Evolutionary conservation across 2,329 filamentous ascomycete species (phyloP), one percentile per base, ranked within the genome.

Genomic region (Didymella arachidicola): DNA sequence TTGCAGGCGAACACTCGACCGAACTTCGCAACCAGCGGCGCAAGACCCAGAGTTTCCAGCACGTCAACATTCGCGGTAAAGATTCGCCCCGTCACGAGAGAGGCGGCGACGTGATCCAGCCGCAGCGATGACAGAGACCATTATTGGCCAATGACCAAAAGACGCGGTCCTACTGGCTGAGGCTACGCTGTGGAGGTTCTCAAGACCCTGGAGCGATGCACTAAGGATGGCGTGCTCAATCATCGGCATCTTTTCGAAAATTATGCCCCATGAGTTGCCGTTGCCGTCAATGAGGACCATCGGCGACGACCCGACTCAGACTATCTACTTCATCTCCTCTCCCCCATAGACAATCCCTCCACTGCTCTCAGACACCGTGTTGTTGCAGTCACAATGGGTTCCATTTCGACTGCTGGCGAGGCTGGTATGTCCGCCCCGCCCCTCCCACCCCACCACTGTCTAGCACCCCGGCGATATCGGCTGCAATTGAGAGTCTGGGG

Each of bases 321-420:
- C 45, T 7, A 42, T 59, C 36, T 69, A 68, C 64, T 64, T 67
- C 57, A 53, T 56, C 59, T 57, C 43, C 44, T 52, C 60, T 53
- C 59, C 56, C 59, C 53, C 63, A 57, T 63, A 62, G 56, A 62
- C 61, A 51, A 58, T 60, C 62, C 57, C 59, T 47, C 55, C 60
- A 64, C 61, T 63, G 59, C 59, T 57, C 41, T 62, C 62, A 61
- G 53, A 65, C 65, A 66, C 56, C 64, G 57, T 60, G 49, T 54
- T 54, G 56, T 51, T 46, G 57, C 59, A 65, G 70, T 69, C 67
- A 72, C 67, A 56, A 78, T 78, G 76, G 73, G 65, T 63, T 76
- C 74, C 53, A 74, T 78, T 59, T 73, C 74, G 64, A 77, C 73
- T 72, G 75, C 76, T 72, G 76, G 76, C 73, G 75, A 78, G 71